Base-by-base conservation (phyloP, 441 rosid species). In the Gossypium lobatum region DNA sequence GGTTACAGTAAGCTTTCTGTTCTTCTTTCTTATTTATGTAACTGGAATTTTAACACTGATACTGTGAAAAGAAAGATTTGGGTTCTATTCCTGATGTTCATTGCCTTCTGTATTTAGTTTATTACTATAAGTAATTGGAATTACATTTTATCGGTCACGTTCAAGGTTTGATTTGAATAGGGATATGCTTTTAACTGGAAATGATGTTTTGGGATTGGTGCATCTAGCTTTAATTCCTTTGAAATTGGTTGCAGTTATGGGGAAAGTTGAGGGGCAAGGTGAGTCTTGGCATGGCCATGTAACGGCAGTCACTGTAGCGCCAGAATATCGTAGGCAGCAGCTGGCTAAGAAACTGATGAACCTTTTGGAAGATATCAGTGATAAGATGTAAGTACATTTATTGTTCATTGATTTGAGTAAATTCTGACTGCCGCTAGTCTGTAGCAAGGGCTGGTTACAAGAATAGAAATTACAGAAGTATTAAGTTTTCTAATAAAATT, bases 261-360 rank as follows among this genome's bases (percentile, higher is more conserved):
- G 97, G 67, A 89, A 89, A 73, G 89, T 86, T 72, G 95, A 89
- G 85, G 95, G 95, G 54, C 92, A 89, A 9, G 92, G 92, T 65
- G 94, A 89, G 73, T 89, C 91, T 60, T 89, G 92, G 95, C 92
- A 90, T 67, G 95, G 95, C 64, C 92, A 88, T 81, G 95, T 92
- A 20, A 94, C 96, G 20, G 97, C 97, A 5, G 97, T 93, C 28
- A 92, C 97, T n/a, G 97, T 93, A 45, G 86, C 96, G 26, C 85
- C 92, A 39, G 95, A 95, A 23, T 95, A 90, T 75, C 88, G 98
- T 20, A 10, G 61, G 61, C 61, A 55, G 26, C 61, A 55, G 61
- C 28, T 55, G 21, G 61, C 61, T 55, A 91, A 90, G 84, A 93
- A 90, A 80, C 88, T 93, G 64, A 91, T 93, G 99, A 93, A 95